phyloP scores from a whole-genome alignment of 495 filamentous ascomycete species.

The Lophium mytilinum region DNA sequence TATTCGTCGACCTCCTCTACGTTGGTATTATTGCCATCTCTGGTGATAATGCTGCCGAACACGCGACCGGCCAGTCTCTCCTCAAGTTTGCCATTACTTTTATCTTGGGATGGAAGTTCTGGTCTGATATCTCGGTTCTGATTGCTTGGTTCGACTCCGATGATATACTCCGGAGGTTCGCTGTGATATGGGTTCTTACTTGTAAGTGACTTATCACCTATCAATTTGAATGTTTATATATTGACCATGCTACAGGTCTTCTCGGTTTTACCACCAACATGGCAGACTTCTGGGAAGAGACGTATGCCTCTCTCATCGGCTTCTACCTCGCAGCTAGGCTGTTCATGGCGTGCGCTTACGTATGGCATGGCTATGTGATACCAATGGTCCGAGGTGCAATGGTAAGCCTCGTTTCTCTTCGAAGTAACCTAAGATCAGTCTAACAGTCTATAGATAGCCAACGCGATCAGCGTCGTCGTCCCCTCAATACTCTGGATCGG shows the following conservation, averaged over 20 bases:
- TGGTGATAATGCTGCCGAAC: slow-evolving; percentile 47
- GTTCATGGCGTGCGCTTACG: slow-evolving; percentile 40
- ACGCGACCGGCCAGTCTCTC: slow-evolving; percentile 41
- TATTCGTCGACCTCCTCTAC: slow-evolving; percentile 48
- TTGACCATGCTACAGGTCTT: slow-evolving; percentile 21
- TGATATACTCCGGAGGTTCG: slow-evolving; percentile 47
- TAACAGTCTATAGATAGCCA: slow-evolving; percentile 20
- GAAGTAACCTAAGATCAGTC: no score
- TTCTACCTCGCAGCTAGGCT: slow-evolving; percentile 50
- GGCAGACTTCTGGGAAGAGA: slow-evolving; percentile 41
- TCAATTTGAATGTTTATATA: no score
- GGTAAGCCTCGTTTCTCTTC: slow-evolving; percentile 6
- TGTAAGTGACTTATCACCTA: slow-evolving; percentile 19
- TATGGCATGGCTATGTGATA: slow-evolving; percentile 37
- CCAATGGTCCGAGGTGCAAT: slow-evolving; percentile 49
- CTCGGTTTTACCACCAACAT: slow-evolving; percentile 52
- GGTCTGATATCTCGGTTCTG: slow-evolving; percentile 45
- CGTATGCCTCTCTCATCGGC: slow-evolving; percentile 45
- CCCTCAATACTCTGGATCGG: slow-evolving; percentile 46
- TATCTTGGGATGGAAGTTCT: slow-evolving; percentile 52
- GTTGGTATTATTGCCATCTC: slow-evolving; percentile 55
- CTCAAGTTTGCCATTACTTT: slow-evolving; percentile 48
- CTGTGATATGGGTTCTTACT: slow-evolving; percentile 46
- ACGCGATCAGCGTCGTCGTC: slow-evolving; percentile 33
- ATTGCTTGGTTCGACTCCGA: slow-evolving; percentile 52